Evolutionary conservation across 345 rosid genomes (phyloP).

Genomic region (Citrus australasica): DNA sequence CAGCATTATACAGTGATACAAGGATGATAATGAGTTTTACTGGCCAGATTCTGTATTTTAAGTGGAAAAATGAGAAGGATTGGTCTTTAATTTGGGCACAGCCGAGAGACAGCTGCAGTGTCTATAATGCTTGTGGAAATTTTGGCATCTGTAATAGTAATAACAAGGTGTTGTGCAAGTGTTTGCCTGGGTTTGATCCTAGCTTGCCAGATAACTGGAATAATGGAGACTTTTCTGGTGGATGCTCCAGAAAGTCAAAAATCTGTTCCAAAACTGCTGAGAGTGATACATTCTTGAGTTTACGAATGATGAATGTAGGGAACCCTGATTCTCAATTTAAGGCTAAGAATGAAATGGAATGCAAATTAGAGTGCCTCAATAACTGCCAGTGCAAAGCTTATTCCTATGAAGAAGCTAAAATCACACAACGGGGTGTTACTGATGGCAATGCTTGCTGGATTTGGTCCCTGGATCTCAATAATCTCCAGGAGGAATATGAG

Average conservation of each 20-base stretch:
- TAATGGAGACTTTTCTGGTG: conserved; percentile 30
- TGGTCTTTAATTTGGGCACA: conserved; percentile 39
- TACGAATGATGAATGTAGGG: conserved; percentile 53
- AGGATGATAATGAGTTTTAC: conserved; percentile 30
- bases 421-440: conserved; percentile 4
- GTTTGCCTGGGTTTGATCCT: conserved; percentile 47
- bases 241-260: conserved; percentile 40
- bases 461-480: conserved; percentile 52
- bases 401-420: conserved; percentile 35
- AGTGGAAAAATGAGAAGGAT: conserved; percentile 21
- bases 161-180: conserved; percentile 36
- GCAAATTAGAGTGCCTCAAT: conserved; percentile 47
- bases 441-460: conserved; percentile 44
- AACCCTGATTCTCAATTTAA: conserved; percentile 37
- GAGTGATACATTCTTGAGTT: conserved; percentile 39
- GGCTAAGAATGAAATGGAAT: conserved; percentile 35
- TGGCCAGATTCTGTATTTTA: conserved; percentile 36
- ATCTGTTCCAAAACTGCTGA: conserved; percentile 32
- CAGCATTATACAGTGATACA: conserved; percentile 36
- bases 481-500: conserved; percentile 44
- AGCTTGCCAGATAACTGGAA: conserved; percentile 35
- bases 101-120: conserved; percentile 44
- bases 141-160: conserved; percentile 46
- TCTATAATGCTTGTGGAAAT: conserved; percentile 43
- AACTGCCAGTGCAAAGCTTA: conserved; percentile 62